Evolutionary conservation across 1,284 basidiomycete genomes (phyloP).

Genomic region (Sphaerobolus stellatus): DNA sequence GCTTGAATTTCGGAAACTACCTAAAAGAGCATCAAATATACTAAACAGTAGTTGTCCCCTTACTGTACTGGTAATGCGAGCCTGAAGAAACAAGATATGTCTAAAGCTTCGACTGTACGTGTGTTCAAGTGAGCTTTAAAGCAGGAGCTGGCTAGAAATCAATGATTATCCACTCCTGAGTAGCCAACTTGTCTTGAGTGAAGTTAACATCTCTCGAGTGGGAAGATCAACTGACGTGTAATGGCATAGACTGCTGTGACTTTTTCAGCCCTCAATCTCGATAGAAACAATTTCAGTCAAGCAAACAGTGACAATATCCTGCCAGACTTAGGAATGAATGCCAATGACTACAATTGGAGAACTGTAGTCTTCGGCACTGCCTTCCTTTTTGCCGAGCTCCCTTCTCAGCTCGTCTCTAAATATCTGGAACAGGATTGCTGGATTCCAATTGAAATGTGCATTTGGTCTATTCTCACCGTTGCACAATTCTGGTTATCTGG

Average conservation of each 20-base stretch:
- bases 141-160: too few species aligned
- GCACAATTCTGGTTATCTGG: constrained; percentile 64
- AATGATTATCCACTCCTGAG: too few species aligned
- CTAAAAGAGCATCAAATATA: too few species aligned
- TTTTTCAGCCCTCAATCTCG: constrained; percentile 61
- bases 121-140: too few species aligned
- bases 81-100: too few species aligned
- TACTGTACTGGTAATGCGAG: too few species aligned
- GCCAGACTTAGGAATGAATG: constrained; percentile 57
- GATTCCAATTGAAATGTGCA: constrained; percentile 62
- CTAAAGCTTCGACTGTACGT: too few species aligned
- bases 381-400: constrained; percentile 63
- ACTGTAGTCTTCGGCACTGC: constrained; percentile 57
- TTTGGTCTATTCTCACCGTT: constrained; percentile 45
- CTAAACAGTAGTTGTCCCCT: too few species aligned
- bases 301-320: constrained; percentile 71
- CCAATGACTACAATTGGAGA: constrained; percentile 66
- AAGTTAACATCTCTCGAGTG: too few species aligned
- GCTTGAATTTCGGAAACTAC: too few species aligned
- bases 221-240: constrained; percentile 62
- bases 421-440: constrained; percentile 67
- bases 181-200: too few species aligned
- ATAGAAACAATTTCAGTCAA: constrained; percentile 56
- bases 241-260: constrained; percentile 64
- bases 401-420: constrained; percentile 73